A percentile compares a stretch with the other conserved stretches of the same genome.
phyloP scores from a whole-genome alignment of 1,139 yeast genomes.

The Taphrina communis region DNA sequence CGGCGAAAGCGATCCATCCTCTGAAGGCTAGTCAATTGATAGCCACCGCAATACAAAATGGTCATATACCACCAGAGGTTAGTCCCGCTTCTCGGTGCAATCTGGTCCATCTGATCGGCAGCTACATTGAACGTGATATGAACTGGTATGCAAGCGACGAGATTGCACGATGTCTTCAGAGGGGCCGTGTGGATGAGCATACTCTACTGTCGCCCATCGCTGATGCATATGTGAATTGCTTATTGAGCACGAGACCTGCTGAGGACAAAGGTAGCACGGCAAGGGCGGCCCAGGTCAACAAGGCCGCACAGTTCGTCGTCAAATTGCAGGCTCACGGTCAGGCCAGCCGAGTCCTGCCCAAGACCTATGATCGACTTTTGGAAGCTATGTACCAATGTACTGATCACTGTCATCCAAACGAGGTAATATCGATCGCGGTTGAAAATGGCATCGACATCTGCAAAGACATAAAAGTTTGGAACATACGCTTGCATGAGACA shows the following conservation, averaged over 20 bases:
- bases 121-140: constrained; percentile 11
- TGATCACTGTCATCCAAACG: constrained; percentile 2
- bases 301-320: constrained; percentile 11
- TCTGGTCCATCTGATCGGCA: constrained; percentile 9
- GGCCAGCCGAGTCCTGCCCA: constrained; percentile 1
- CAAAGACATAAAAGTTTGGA: constrained; percentile 21
- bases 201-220: constrained; percentile 30
- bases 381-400: background rate
- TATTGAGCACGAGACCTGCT: background rate
- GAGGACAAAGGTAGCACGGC: background rate
- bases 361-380: constrained; percentile 20
- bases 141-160: constrained; percentile 28
- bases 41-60: constrained; percentile 23
- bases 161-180: constrained; percentile 8
- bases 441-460: constrained; percentile 6
- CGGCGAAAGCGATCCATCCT: constrained; percentile 26
- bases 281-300: background rate
- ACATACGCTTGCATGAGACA: constrained; percentile 18
- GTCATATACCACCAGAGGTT: constrained; percentile 24
- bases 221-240: constrained; percentile 30
- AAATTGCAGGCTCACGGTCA: constrained; percentile 18
- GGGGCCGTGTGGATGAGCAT: constrained; percentile 16
- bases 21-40: constrained; percentile 30
- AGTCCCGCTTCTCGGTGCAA: background rate
- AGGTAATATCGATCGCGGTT: constrained; percentile 14